Evolutionary conservation across 176 grass and related monocot genomes (phyloP).

Genomic region (Lolium multiflorum): DNA sequence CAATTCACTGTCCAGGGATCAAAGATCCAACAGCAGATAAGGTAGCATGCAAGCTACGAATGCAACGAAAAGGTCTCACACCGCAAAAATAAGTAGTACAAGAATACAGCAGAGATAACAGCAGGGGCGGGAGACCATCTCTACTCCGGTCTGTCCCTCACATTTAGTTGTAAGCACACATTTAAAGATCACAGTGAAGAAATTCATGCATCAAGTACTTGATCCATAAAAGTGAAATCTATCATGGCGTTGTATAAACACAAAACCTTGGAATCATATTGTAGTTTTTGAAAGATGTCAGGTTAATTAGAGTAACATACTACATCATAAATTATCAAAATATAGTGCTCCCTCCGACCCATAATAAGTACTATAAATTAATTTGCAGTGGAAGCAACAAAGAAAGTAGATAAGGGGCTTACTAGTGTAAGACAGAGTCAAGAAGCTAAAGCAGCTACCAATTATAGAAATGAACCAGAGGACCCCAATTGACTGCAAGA

Average conservation of each 20-base stretch:
- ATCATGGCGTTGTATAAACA: background rate
- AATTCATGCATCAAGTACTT: background rate
- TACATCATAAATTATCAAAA: background rate
- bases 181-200: background rate
- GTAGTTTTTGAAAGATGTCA: background rate
- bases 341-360: no score
- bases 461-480: conserved; percentile 85
- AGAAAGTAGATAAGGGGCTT: background rate
- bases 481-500: conserved; percentile 59
- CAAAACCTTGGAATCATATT: background rate
- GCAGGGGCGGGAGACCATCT: no score
- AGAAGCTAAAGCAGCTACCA: conserved; percentile 85
- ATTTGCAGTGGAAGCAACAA: background rate
- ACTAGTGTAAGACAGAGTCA: conserved; percentile 87
- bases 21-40: no score
- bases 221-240: background rate
- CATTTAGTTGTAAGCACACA: background rate
- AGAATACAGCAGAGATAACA: no score
- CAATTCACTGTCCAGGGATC: no score
- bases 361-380: background rate
- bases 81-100: no score
- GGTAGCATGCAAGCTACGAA: no score
- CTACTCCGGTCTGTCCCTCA: no score
- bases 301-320: background rate
- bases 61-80: no score